Base-by-base conservation (phyloP, 1,284 basidiomycete genomes). In the Coniferiporia weirii region DNA sequence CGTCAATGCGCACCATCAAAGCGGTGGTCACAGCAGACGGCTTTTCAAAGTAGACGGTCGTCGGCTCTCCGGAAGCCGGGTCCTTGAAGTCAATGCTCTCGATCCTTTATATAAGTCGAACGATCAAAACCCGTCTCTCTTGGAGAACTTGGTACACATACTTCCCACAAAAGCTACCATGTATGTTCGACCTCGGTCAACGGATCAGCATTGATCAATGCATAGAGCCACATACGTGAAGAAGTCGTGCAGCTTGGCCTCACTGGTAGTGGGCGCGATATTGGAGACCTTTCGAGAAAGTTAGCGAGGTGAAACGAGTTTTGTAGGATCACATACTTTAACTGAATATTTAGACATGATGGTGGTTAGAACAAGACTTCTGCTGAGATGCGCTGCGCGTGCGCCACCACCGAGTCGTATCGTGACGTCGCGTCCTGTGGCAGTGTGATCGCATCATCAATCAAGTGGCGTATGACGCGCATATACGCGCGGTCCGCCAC, bases 11-110 rank as follows among this genome's bases (percentile, higher is more conserved):
- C 61, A 84, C 84, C 86, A 91, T 89, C 45, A 89, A 70, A 5
- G 91, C 91, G 0, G 91, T 93, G 71, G 85, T 86, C 8, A 86
- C 91, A 1, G 91, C 87, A 12, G 82, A 82, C 13, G 82, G 75
- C 72, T 91, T 91, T 70, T 89, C 86, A 66, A 92, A 93, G 58
- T 81, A 70, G 62, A 93, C 79, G 17, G 74, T 75, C 4, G 90
- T 89, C 2, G 69, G 68, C 38, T 71, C 70, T 54, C 72, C 56
- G 32, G 71, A 66, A 27, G 27, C 27, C 27, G 27, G 27, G 27
- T 66, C 64, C 15, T 80, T 71, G 69, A 77, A 72, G 22, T 89
- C 81, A 68, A 93, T 84, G 20, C 77, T 77, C 20, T 70, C 68
- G 68, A 92, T 91, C 67, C 85, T 88, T 57, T 36, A 48, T 27